Conservation (phyloP, 441 rosid genomes). For the Brassica hybrid region DNA sequence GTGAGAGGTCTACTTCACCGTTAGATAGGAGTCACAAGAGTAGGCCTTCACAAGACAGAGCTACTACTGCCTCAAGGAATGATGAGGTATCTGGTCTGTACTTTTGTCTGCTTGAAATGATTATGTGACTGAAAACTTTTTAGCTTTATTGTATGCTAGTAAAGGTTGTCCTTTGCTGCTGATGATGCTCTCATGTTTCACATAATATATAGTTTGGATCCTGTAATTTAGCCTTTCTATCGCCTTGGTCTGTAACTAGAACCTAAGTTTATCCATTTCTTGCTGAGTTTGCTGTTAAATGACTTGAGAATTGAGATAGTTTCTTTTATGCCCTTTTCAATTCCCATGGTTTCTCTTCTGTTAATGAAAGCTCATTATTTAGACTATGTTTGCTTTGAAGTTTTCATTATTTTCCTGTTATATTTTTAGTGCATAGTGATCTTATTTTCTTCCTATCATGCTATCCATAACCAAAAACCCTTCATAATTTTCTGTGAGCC, state of each 20-base stretch:
- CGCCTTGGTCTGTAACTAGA: neutral
- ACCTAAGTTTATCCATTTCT: conserved; percentile 12
- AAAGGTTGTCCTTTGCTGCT: conserved; percentile 6
- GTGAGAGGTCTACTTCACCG: conserved; percentile 68
- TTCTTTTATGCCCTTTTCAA: neutral
- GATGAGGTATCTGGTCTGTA: conserved; percentile 63
- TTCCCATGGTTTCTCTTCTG: conserved; percentile 2
- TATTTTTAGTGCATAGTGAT: neutral
- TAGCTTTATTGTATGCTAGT: conserved; percentile 13
- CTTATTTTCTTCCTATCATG: neutral
- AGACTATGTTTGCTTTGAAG: neutral
- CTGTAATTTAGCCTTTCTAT: neutral
- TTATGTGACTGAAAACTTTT: neutral
- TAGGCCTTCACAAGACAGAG: conserved; percentile 55
- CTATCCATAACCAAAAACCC: neutral
- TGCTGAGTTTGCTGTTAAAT: conserved; percentile 2
- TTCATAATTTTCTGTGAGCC: neutral
- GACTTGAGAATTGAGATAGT: conserved; percentile 8
- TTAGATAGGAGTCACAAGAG: conserved; percentile 50
- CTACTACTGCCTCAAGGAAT: conserved; percentile 43
- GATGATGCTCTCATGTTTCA: conserved; percentile 8
- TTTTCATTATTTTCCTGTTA: neutral
- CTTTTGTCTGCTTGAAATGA: conserved; percentile 34
- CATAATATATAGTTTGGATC: neutral
- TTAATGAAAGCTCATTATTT: conserved; percentile 9